These are phyloP conservation scores for Ramalina peruviana DNA, from an alignment of 495 filamentous ascomycete species.

Conservation along the genomic window DNA sequence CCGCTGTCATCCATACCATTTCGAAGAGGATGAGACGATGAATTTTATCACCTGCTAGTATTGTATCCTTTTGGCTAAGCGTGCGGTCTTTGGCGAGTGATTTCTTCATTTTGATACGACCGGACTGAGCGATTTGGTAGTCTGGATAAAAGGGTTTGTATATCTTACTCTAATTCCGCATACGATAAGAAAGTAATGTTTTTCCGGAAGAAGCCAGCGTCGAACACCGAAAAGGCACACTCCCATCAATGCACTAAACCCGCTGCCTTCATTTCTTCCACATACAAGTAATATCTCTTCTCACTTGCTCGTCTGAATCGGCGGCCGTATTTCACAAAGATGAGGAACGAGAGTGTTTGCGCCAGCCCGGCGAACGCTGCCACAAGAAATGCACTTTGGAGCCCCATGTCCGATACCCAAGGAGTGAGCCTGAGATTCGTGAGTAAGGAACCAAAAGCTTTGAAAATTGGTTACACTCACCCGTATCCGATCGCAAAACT, in stretches of 20 bases:
- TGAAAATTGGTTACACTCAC: conserved; percentile 13
- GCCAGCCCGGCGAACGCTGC: conserved; percentile 46
- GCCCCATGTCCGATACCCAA: conserved; percentile 45
- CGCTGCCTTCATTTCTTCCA: conserved; percentile 19
- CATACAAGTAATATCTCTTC: conserved; percentile 28
- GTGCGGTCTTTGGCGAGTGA: too few relatives aligned
- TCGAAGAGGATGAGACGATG: too few relatives aligned
- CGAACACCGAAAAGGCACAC: too few relatives aligned
- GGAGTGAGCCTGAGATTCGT: conserved; percentile 40
- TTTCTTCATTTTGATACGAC: too few relatives aligned
- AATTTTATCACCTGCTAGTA: too few relatives aligned
- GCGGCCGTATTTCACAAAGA: conserved; percentile 43
- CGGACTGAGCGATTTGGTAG: too few relatives aligned
- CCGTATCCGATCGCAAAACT: conserved; percentile 45
- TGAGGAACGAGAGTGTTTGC: conserved; percentile 35
- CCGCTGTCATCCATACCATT: too few relatives aligned
- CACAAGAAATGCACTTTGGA: conserved; percentile 49
- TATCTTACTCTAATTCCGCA: too few relatives aligned
- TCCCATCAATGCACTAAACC: conserved; percentile 25
- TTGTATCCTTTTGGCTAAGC: too few relatives aligned
- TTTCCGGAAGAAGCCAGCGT: too few relatives aligned
- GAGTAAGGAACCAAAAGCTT: background rate
- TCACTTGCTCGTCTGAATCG: conserved; percentile 24
- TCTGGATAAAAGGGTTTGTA: too few relatives aligned
- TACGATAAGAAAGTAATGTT: too few relatives aligned